Evolutionary conservation across 108 stramenopile genomes (phyloP).

Genomic region (Cyclotella cryptica): DNA sequence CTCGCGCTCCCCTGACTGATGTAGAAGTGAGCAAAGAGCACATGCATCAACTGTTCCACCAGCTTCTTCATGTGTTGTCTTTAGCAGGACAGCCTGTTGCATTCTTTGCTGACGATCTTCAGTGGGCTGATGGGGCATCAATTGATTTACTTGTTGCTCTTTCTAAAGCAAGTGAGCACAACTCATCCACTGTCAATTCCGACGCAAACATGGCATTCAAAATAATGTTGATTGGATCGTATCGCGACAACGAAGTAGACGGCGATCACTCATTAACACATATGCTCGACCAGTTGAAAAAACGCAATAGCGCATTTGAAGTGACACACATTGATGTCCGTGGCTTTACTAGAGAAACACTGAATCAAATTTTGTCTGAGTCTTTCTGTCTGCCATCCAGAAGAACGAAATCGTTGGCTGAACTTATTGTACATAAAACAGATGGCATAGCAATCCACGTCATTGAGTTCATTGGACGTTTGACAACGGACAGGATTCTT

Average conservation of each 20-base stretch:
- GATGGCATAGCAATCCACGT: conserved; percentile 32
- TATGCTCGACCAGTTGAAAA: conserved; percentile 6
- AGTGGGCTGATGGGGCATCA: conserved; percentile 66
- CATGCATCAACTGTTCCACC: conserved; percentile 23
- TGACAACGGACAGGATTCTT: conserved; percentile 23
- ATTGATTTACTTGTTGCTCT: conserved; percentile 56
- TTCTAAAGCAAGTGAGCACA: conserved; percentile 29
- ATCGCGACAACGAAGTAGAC: conserved; percentile 61
- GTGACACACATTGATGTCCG: conserved; percentile 22
- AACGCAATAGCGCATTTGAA: conserved; percentile 12
- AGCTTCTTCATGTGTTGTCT: conserved; percentile 23
- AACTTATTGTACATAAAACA: conserved; percentile 31
- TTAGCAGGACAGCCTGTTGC: conserved; percentile 14
- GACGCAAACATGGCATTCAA: background rate
- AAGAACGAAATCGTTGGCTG: conserved; percentile 24
- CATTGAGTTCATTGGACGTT: conserved; percentile 29
- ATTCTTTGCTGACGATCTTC: conserved; percentile 69
- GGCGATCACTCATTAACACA: conserved; percentile 22
- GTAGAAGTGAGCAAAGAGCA: conserved; percentile 18
- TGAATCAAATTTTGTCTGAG: conserved; percentile 33
- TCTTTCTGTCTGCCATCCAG: conserved; percentile 23
- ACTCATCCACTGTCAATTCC: background rate
- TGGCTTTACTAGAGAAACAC: conserved; percentile 16
- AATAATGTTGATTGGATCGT: conserved; percentile 53
- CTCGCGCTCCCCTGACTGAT: background rate